phyloP scores from a whole-genome alignment of 148 eudicot genomes.

The Heliosperma pusillum region DNA sequence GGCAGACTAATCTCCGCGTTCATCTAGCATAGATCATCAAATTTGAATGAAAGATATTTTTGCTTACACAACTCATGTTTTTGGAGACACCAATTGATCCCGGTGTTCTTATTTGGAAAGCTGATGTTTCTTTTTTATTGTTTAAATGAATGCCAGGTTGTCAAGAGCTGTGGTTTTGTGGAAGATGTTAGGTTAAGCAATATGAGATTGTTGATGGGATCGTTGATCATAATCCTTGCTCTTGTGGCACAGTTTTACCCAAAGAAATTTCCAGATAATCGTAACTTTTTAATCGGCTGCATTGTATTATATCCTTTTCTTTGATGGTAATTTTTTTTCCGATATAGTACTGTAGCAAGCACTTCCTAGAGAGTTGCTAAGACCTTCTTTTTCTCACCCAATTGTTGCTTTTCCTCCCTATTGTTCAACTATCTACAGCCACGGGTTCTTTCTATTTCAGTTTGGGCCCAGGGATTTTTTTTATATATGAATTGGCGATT shows the following conservation, averaged over 20 bases:
- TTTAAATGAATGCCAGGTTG: slow-evolving; percentile 41
- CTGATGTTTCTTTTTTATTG: slow-evolving; percentile 2
- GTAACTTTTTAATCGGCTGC: slow-evolving; percentile 64
- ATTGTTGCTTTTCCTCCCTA: too few species aligned
- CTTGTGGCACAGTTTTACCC: slow-evolving; percentile 83
- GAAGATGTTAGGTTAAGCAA: slow-evolving; percentile 92
- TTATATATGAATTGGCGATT: not conserved
- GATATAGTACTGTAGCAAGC: not conserved
- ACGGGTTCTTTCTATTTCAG: not conserved
- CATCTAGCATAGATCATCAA: not conserved
- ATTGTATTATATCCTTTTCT: slow-evolving; percentile 80
- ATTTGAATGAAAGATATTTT: not conserved
- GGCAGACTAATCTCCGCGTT: not conserved
- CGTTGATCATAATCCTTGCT: slow-evolving; percentile 64
- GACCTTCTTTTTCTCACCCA: too few species aligned
- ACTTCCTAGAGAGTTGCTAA: not conserved
- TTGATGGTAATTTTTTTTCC: not conserved
- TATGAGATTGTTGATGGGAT: slow-evolving; percentile 61
- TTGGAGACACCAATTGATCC: slow-evolving; percentile 1
- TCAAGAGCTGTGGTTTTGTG: slow-evolving; percentile 60
- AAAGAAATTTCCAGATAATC: slow-evolving; percentile 80
- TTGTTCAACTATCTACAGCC: not conserved
- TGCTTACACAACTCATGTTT: not conserved
- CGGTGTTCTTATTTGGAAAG: not conserved
- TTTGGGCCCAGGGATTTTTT: not conserved